Evolutionary conservation across 2,329 filamentous ascomycete species (phyloP).

Genomic region (Claviceps pusilla): DNA sequence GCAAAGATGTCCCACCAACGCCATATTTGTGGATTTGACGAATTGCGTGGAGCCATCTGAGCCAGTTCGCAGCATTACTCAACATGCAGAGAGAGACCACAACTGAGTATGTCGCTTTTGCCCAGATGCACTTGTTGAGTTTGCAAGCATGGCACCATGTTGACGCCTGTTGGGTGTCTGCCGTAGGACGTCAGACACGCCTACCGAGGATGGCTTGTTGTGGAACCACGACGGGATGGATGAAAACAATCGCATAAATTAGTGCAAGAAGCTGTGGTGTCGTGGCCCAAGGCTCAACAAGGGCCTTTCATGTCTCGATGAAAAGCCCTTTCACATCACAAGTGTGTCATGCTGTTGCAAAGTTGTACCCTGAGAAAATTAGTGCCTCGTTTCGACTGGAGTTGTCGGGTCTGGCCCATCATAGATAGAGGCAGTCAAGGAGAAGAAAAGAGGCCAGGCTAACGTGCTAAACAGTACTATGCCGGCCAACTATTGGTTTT

Average conservation of each 20-base stretch:
- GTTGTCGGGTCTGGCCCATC: neutral
- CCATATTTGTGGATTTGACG: neutral
- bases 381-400: neutral
- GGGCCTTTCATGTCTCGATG: neutral
- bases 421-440: neutral
- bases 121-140: neutral
- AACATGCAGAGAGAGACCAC: neutral
- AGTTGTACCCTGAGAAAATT: neutral
- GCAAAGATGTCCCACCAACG: neutral
- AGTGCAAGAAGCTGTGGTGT: neutral
- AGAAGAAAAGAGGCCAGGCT: neutral
- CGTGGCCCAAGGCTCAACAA: neutral
- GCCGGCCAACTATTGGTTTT: neutral
- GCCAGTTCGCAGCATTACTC: neutral
- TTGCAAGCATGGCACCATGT: neutral
- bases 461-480: neutral
- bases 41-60: neutral
- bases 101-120: neutral
- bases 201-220: neutral
- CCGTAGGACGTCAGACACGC: slow-evolving; percentile 1
- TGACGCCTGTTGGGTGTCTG: neutral
- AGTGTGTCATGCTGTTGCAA: slow-evolving; percentile 1
- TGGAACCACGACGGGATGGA: slow-evolving; percentile 1
- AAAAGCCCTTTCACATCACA: neutral
- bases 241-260: neutral